phyloP scores from a whole-genome alignment of 371 early-diverging fungal genomes.

The Mucor irregularis region DNA sequence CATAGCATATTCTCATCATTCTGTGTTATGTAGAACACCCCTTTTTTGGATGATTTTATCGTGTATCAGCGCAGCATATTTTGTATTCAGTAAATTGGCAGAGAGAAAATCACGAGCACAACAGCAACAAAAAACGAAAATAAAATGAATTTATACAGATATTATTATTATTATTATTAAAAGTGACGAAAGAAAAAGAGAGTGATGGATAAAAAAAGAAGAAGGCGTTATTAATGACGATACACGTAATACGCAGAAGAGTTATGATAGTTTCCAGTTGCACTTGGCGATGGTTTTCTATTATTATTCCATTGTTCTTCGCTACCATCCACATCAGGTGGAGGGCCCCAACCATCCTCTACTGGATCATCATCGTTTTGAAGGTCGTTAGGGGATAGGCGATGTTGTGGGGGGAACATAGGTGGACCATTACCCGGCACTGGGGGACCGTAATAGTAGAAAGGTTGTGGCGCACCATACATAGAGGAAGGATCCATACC shows the following conservation, averaged over 20 bases:
- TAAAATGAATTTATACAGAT: not conserved
- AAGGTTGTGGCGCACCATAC: conserved; percentile 19
- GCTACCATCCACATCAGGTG: conserved; percentile 1
- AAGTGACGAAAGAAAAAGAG: not conserved
- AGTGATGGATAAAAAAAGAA: too few species aligned
- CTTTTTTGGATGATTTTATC: not conserved
- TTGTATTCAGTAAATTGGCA: not conserved
- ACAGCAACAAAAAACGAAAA: not conserved
- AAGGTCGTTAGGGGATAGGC: not conserved
- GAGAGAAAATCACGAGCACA: not conserved
- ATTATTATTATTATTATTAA: not conserved
- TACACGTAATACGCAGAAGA: too few species aligned
- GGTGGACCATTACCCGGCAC: not conserved
- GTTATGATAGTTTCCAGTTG: too few species aligned
- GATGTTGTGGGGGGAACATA: not conserved
- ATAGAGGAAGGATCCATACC: conserved; percentile 29
- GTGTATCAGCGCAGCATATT: not conserved
- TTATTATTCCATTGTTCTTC: not conserved
- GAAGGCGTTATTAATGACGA: too few species aligned
- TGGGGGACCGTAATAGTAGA: conserved; percentile 22
- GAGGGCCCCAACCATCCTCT: conserved; percentile 10
- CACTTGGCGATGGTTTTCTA: not conserved
- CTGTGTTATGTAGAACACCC: not conserved
- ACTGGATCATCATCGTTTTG: not conserved
- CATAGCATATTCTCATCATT: not conserved